These are phyloP conservation scores for Cavenderia fasciculata DNA, from an alignment of 78 protist species.

Conservation along the genomic window DNA sequence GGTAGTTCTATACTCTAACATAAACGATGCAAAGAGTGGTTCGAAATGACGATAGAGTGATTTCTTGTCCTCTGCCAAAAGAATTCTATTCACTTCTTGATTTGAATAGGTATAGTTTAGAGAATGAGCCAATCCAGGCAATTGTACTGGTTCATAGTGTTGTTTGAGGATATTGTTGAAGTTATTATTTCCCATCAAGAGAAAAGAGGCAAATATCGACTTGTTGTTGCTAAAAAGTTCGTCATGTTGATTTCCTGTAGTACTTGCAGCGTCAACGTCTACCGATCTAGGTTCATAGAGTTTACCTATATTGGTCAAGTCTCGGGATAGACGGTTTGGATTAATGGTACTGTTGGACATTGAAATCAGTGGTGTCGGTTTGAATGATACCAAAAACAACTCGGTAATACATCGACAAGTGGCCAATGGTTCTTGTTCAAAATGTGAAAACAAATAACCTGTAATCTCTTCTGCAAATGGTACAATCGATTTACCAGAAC, in stretches of 20 bases:
- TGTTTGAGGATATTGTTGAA: conserved; percentile 11
- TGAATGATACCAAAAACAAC: conserved; percentile 55
- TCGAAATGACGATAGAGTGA: conserved; percentile 25
- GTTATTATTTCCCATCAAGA: neutral
- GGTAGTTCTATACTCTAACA: conserved; percentile 47
- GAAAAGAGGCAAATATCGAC: conserved; percentile 25
- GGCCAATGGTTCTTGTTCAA: conserved; percentile 72
- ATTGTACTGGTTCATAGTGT: conserved; percentile 10
- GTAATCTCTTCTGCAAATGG: conserved; percentile 72
- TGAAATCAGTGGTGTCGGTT: conserved; percentile 65
- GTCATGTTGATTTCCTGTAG: conserved; percentile 41
- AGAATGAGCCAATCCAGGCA: conserved; percentile 19
- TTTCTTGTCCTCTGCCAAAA: conserved; percentile 24
- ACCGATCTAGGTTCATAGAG: neutral
- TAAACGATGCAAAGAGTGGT: conserved; percentile 11
- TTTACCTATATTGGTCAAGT: conserved; percentile 1
- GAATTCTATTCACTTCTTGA: conserved; percentile 47
- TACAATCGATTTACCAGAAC: conserved; percentile 54
- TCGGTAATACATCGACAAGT: conserved; percentile 56
- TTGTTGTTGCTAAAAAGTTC: conserved; percentile 26
- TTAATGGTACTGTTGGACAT: conserved; percentile 4
- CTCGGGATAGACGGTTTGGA: neutral
- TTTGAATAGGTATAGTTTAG: conserved; percentile 38
- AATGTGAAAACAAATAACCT: conserved; percentile 43
- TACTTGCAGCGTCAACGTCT: conserved; percentile 25